A percentile compares a stretch with the other conserved stretches of the same genome.
Conservation (phyloP, 331 rosid species). For the Quercus lobata region DNA sequence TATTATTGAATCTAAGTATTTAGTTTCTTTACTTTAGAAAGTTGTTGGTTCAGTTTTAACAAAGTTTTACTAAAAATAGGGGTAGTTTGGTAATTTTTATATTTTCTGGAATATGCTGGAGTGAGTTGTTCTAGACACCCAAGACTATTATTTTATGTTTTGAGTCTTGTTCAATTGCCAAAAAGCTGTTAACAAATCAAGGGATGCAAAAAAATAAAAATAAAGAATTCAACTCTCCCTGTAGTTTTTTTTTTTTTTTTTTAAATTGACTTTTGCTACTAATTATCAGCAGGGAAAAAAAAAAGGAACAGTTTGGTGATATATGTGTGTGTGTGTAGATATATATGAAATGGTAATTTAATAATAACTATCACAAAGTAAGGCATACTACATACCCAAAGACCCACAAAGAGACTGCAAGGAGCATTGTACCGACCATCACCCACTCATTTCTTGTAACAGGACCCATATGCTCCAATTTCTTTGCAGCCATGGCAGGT, state of each 20-base stretch:
- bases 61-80: too few species aligned
- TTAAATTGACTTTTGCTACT: background rate
- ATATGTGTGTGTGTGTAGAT: background rate
- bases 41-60: too few species aligned
- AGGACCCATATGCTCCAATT: slow-evolving; percentile 87
- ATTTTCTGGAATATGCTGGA: too few species aligned
- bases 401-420: slow-evolving; percentile 93
- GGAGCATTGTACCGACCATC: slow-evolving; percentile 88
- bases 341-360: background rate
- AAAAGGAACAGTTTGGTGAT: background rate
- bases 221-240: background rate
- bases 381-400: slow-evolving; percentile 62
- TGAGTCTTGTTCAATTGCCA: background rate
- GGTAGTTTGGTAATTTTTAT: too few species aligned
- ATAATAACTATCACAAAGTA: background rate
- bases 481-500: slow-evolving; percentile 83
- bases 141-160: background rate
- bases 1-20: too few species aligned
- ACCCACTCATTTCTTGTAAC: slow-evolving; percentile 71
- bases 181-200: background rate
- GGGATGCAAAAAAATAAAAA: background rate
- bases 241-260: background rate
- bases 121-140: too few species aligned
- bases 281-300: background rate
- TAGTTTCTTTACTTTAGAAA: too few species aligned